These are phyloP conservation scores for Tetrahymena elliotti DNA, from an alignment of 73 alveolate genomes.

Conservation along the genomic window DNA sequence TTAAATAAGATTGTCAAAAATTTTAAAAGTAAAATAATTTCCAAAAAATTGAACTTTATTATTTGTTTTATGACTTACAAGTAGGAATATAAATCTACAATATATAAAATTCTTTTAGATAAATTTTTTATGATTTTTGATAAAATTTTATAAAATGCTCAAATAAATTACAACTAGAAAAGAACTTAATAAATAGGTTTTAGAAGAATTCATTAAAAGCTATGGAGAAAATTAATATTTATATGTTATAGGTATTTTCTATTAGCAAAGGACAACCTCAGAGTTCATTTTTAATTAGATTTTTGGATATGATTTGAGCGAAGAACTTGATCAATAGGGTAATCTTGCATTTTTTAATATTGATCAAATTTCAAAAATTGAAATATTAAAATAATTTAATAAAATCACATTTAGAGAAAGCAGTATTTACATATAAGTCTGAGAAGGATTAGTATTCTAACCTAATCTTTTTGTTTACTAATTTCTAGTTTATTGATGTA, in stretches of 20 bases:
- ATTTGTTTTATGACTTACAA: too few species aligned
- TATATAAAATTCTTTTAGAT: background rate
- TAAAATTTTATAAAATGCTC: background rate
- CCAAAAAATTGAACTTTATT: too few species aligned
- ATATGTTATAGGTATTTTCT: background rate
- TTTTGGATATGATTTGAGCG: background rate
- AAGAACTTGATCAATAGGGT: background rate
- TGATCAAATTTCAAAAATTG: too few species aligned
- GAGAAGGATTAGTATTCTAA: background rate
- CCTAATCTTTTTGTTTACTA: background rate
- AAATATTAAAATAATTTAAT: too few species aligned
- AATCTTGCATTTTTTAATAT: too few species aligned
- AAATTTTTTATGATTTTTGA: background rate
- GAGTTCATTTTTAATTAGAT: background rate
- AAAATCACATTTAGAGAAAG: background rate
- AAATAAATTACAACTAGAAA: background rate
- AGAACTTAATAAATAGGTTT: background rate
- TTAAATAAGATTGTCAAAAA: too few species aligned
- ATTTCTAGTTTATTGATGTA: background rate
- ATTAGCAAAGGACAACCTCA: background rate
- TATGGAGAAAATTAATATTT: background rate
- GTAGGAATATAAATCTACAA: background rate
- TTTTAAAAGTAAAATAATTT: too few species aligned
- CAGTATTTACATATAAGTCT: background rate
- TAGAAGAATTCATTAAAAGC: background rate